These are phyloP conservation scores for Apiotrichum siamense DNA, from an alignment of 1,284 basidiomycete species.

Conservation along the genomic window DNA sequence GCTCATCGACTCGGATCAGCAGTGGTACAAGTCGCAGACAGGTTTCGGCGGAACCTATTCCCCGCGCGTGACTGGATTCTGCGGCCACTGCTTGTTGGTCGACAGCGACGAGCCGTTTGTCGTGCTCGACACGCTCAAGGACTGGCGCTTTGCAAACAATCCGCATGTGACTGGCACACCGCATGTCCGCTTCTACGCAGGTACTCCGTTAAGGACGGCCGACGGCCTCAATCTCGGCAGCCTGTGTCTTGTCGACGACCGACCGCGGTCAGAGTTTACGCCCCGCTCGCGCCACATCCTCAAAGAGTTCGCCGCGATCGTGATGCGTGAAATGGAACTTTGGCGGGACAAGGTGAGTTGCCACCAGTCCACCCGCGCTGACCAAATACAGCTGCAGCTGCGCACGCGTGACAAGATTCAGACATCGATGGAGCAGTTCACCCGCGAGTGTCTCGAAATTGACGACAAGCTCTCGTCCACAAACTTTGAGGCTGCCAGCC, in stretches of 20 bases:
- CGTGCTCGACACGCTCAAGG: constrained; percentile 66
- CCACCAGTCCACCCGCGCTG: not conserved
- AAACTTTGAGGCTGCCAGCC: constrained; percentile 50
- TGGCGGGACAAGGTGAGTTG: constrained; percentile 61
- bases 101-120: constrained; percentile 85
- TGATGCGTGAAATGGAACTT: constrained; percentile 90
- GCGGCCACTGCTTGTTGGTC: constrained; percentile 11
- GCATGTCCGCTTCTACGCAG: constrained; percentile 81
- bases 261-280: constrained; percentile 75
- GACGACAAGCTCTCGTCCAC: constrained; percentile 52
- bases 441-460: constrained; percentile 87
- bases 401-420: constrained; percentile 87
- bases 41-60: constrained; percentile 51
- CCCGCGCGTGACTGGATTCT: constrained; percentile 9
- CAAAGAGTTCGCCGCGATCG: constrained; percentile 86
- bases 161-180: constrained; percentile 67
- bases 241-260: constrained; percentile 78
- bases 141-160: constrained; percentile 77
- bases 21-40: constrained; percentile 82
- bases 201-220: constrained; percentile 76
- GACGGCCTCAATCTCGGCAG: constrained; percentile 89
- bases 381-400: constrained; percentile 68
- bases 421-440: constrained; percentile 92
- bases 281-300: constrained; percentile 84
- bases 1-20: constrained; percentile 72